Base-by-base conservation (phyloP, 2,329 filamentous ascomycete species). In the Exophiala sp. region DNA sequence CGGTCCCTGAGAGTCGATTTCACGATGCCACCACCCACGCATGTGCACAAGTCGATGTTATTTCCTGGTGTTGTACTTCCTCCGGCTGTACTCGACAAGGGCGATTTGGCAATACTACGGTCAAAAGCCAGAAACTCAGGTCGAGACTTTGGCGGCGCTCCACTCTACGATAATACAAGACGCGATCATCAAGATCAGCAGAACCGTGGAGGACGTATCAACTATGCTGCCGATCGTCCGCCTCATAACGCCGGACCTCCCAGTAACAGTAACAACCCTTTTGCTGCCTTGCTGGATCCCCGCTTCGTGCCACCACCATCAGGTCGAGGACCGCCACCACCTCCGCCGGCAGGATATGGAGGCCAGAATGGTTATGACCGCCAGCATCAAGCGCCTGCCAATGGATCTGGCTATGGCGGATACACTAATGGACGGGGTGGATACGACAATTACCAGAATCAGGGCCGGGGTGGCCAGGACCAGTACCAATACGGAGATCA, bases 1-100 rank as follows among this genome's bases (percentile, higher is more conserved):
- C 84, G 87, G 54, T 94, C 90, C 29, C 82, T 97, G 61, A 95
- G 88, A 66, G 91, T 97, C 9, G 77, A 88, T 65, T 99, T 95
- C 68, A 84, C 90, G 41, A 87, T 96, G 72, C 91, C 92, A 0
- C 77, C 80, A 38, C 83, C 83, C 14, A 78, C 77, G 8, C 81
- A 89, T 63, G 76, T 83, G 3, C 94, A 99, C 73, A 96, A 96
- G 69, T 96, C 91, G 5, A 95, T 96, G 88, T 80, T 99, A 11
- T 79, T 99, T 34, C 86, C 90, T 2, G 94, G 94, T 10, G 85
- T 91, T 36, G 84, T 86, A 63, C 79, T 91, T 52, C 83, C 88
- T 3, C 73, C 79, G 1, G 83, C 89, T 1, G 86, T 84, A 8
- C 81, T 99, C 1, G 87, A 88, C 53, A 79, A 82, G 33, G 82